phyloP scores from a whole-genome alignment of 352 stramenopile species.

The Aphanomyces astaci region DNA sequence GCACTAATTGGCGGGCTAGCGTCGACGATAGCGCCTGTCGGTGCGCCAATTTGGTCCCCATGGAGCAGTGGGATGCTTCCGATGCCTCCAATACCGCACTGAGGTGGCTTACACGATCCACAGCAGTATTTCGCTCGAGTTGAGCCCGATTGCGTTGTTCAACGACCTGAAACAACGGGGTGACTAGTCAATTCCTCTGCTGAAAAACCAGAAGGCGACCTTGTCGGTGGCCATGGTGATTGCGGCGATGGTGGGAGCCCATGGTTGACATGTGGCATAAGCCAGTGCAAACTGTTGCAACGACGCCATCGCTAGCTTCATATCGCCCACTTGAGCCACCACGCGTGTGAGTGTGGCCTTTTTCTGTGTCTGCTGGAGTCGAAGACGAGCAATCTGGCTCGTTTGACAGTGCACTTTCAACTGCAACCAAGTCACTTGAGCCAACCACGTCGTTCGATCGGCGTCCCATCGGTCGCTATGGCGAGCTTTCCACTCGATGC shows the following conservation, averaged over 20 bases:
- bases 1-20: neutral
- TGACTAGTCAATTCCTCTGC: no score
- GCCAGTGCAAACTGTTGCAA: neutral
- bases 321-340: neutral
- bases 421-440: neutral
- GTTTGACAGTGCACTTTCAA: neutral
- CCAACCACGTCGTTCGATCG: neutral
- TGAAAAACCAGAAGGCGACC: no score
- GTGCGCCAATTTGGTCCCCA: neutral
- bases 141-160: neutral
- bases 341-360: neutral
- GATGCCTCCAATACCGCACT: neutral
- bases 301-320: neutral
- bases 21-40: neutral
- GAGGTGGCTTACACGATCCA: neutral
- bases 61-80: neutral
- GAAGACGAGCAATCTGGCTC: neutral
- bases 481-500: slow-evolving; percentile 1
- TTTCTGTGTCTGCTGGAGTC: neutral
- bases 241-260: neutral
- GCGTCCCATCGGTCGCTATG: neutral
- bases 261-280: neutral
- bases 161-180: neutral
- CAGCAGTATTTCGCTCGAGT: neutral
- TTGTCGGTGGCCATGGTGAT: neutral